These are phyloP conservation scores for Linanthus parryae DNA, from an alignment of 148 eudicot genomes.

Conservation along the genomic window DNA sequence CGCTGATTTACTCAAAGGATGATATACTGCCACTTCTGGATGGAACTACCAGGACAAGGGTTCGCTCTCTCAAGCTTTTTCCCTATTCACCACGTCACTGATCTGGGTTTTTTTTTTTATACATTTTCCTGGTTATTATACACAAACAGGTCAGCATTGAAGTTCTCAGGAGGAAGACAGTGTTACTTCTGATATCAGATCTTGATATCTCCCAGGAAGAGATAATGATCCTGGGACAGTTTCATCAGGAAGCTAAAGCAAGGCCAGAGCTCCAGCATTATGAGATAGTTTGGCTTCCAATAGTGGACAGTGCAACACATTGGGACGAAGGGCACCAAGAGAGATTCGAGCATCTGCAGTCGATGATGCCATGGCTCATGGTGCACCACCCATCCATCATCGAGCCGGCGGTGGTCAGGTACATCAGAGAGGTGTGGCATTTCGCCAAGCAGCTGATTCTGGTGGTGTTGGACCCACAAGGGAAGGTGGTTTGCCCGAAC, in stretches of 20 bases:
- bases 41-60: constrained; percentile 47
- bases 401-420: constrained; percentile 63
- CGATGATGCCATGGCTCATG: constrained; percentile 76
- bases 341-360: constrained; percentile 40
- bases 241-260: constrained; percentile 40
- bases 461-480: constrained; percentile 78
- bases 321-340: constrained; percentile 48
- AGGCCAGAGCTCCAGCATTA: constrained; percentile 42
- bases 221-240: constrained; percentile 37
- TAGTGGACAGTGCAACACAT: constrained; percentile 36
- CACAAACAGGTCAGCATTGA: constrained; percentile 60
- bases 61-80: constrained; percentile 9
- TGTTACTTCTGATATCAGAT: constrained; percentile 71
- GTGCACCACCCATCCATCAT: constrained; percentile 60
- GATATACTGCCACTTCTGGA: constrained; percentile 59
- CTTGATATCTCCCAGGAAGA: constrained; percentile 56
- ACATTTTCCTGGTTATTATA: background rate
- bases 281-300: constrained; percentile 88
- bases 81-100: no score
- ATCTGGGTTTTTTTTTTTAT: no score
- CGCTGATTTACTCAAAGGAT: constrained; percentile 52
- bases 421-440: constrained; percentile 74
- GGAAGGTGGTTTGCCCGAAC: constrained; percentile 57
- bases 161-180: constrained; percentile 58
- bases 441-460: constrained; percentile 57